These are phyloP conservation scores for Gracilaria vermiculophylla DNA, from an alignment of 23 red algal genomes.

Conservation along the genomic window DNA sequence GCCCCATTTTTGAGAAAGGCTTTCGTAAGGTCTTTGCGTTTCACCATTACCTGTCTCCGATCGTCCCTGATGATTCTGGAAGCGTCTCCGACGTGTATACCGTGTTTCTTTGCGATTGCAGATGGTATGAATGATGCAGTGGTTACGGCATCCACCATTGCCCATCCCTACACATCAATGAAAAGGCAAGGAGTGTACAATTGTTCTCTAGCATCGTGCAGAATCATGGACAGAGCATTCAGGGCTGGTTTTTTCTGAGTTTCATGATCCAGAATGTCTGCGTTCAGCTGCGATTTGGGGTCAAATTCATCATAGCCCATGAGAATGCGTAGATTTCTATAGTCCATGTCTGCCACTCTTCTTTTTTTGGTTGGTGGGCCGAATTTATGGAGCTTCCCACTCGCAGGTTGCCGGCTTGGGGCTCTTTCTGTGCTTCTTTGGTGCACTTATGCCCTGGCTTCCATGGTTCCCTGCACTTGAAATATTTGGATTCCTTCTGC, in stretches of 20 bases:
- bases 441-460: slow-evolving; percentile 11
- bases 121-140: neutral
- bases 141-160: neutral
- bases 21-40: neutral
- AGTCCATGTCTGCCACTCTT: neutral
- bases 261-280: neutral
- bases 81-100: neutral
- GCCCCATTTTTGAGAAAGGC: neutral
- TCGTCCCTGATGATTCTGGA: slow-evolving; percentile 1
- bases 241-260: neutral
- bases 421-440: neutral
- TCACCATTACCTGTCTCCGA: neutral
- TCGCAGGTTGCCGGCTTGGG: neutral
- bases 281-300: neutral
- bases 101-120: neutral
- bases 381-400: neutral
- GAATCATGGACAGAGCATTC: neutral
- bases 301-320: neutral
- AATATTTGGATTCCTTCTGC: neutral
- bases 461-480: neutral
- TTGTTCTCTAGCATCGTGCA: neutral
- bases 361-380: neutral
- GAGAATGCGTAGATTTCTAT: neutral
- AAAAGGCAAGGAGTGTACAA: neutral
- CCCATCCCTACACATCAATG: neutral